Evolutionary conservation across 768 basidiomycete species (phyloP), one percentile per base, ranked within the genome.

Genomic region (Trametes elegans): DNA sequence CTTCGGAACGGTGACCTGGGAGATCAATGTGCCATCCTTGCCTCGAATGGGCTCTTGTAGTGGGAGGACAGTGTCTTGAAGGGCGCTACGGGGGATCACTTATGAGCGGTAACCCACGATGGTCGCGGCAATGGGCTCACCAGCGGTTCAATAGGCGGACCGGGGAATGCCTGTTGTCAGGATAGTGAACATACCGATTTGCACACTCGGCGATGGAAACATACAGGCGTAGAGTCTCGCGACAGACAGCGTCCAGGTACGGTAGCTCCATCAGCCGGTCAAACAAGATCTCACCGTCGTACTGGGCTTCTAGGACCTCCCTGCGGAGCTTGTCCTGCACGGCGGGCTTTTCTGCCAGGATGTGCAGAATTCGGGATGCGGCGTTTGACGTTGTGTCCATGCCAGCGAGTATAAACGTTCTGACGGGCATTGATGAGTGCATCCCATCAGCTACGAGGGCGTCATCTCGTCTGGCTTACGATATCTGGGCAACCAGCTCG

Each of bases 61-160:
- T 0, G 84, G 85, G 13, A 88, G 74, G 2, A 82, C 64, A 53
- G 84, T 81, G 62, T 87, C 84, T 49, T 74, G 66, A 1, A 67
- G 61, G 0, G 79, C 78, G 75, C 63, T 59, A 23, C n/a, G 9
- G 18, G 41, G 16, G 8, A 31, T 48, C 4, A n/a, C 41, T 3
- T 32, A 19, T 23, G 18, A 24, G 24, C 3, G 29, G 49, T 3
- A 9, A 19, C 11, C 5, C 2, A 46, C 13, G 39, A 7, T 11
- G 24, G 28, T 7, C 21, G 13, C 31, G 39, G 11, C 26, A 23
- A 39, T 13, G 24, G 29, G 48, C 44, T 8, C 21, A 60, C 63
- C 49, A 54, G 38, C 61, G 52, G 24, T 35, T 18, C 0, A 75
- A 76, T 11, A 60, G 59, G 1, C 75, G 67, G 1, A 83, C 76